Evolutionary conservation across 176 grass and related monocot species (phyloP), one percentile per base, ranked within the genome.

Genomic region (Rhynchospora pubera): DNA sequence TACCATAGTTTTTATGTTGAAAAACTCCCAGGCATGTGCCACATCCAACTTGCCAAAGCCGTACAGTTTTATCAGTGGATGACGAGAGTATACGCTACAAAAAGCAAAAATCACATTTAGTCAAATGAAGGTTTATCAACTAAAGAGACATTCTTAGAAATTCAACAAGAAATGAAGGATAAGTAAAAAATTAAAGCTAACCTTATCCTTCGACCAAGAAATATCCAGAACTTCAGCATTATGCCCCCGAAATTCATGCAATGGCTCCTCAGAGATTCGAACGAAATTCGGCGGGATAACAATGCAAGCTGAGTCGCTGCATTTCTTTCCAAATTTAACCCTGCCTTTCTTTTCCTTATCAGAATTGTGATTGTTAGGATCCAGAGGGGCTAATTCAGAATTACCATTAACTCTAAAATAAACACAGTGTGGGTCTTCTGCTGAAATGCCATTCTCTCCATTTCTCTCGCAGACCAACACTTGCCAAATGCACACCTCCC

Each of bases 151-250:
- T 42, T 5, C 2, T 14, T 75, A 59, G 0, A 60, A 82, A 70
- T 58, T 70, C 8, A 57, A 16, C 51, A 18, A 46, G 1, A 60
- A 59, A 85, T 60, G 68, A 80, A 19, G n/a, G 39, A 66, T 18
- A 64, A 50, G 45, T 53, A 42, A 13, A 42, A 30, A 46, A 26
- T 44, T n/a, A 51, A 47, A 80, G 83, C 85, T 77, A 57, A 99
- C 97, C 97, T 87, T 93, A 88, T 93, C 70, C 19, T 87, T 89
- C 75, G 93, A 93, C 97, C 97, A 99, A 44, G 92, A 87, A 9
- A 99, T 79, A 83, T 90, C 89, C 71, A 99, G 76, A n/a, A 99
- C 87, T 68, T 96, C 87, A 77, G 87, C 89, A 50, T 50, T 83
- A 86, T 99, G 97, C 15, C 89, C 93, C 82, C 12, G 61, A 77